phyloP scores from a whole-genome alignment of 805 yeast species.

The Pichia cephalocereana region DNA sequence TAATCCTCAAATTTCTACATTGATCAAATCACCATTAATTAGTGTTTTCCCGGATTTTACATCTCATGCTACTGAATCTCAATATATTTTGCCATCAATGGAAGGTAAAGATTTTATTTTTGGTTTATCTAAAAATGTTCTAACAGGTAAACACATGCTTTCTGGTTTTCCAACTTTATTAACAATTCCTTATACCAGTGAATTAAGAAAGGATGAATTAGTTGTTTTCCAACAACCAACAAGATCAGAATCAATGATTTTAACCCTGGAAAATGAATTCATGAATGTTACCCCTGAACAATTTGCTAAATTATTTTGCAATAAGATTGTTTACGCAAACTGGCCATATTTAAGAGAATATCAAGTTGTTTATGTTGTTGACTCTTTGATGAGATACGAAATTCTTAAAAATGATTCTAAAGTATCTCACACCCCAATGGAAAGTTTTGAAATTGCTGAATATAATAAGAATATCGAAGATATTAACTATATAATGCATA shows the following conservation, averaged over 20 bases:
- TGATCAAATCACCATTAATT: slow-evolving; percentile 69
- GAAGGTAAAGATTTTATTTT: slow-evolving; percentile 31
- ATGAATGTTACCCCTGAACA: slow-evolving; percentile 50
- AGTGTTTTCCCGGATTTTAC: slow-evolving; percentile 69
- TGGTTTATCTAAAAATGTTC: slow-evolving; percentile 60
- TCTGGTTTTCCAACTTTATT: slow-evolving; percentile 89
- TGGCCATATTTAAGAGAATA: slow-evolving; percentile 93
- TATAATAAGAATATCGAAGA: slow-evolving; percentile 34
- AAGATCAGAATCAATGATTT: slow-evolving; percentile 69
- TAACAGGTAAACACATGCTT: slow-evolving; percentile 56
- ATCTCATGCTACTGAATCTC: slow-evolving; percentile 65
- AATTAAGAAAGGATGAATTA: slow-evolving; percentile 53
- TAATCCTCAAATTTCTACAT: slow-evolving; percentile 64
- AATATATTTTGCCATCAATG: slow-evolving; percentile 43
- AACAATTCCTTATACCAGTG: slow-evolving; percentile 52
- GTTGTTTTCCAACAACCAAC: slow-evolving; percentile 80
- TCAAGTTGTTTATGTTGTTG: slow-evolving; percentile 53
- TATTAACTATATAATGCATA: slow-evolving; percentile 34
- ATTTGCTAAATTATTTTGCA: slow-evolving; percentile 53
- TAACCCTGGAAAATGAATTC: slow-evolving; percentile 49
- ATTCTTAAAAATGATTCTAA: slow-evolving; percentile 24
- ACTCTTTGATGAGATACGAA: slow-evolving; percentile 42
- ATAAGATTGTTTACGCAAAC: slow-evolving; percentile 58
- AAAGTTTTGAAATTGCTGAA: slow-evolving; percentile 37
- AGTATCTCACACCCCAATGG: slow-evolving; percentile 31